Base-by-base conservation (phyloP, 2,329 filamentous ascomycete species). In the Trichothecium sympodiale region DNA sequence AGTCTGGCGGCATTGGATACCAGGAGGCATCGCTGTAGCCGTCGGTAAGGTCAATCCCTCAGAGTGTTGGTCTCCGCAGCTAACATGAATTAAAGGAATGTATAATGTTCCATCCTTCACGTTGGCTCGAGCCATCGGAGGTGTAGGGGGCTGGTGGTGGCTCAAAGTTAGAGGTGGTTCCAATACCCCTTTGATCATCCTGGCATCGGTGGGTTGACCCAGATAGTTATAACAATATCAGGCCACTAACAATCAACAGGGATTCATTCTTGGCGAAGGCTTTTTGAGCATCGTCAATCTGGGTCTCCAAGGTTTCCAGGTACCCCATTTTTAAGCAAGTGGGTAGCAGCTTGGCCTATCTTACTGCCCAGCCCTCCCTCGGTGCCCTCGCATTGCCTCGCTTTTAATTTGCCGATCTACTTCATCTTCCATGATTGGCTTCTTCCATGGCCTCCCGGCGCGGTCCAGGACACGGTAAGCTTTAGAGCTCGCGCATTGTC, bases 71-170 rank as follows among this genome's bases (percentile, higher is more conserved):
- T 10, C 31, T 23, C 9, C 20, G 16, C n/a, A n/a, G 17, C 30
- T 23, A 34, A 17, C 15, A 15, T 29, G 15, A 13, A 33, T 8
- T 18, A 16, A 17, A 80, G 82, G 91, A 33, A 98, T 98, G 77
- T 98, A 96, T 61, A 98, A 96, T 49, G 86, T 89, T 1, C 91
- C 91, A 0, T 94, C 86, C 0, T 98, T 98, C 53, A 98, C 91
- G 0, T 65, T 98, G 27, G 88, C 91, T 1, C 69, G 91, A 42
- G 83, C 86, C 0, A 75, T 85, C 8, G 91, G 91, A 3, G 91
- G 91, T 0, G 33, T 76, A 7, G 46, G 72, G 18, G 79, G 76
- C 43, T 87, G 83, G 70, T 91, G 83, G 60, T 95, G 87, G 87
- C 67, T 62, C 62, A 54, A 51, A 60, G 55, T 52, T 59, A 53